These are phyloP conservation scores for Aspergillus indologenus DNA, from an alignment of 495 filamentous ascomycete genomes.

Conservation along the genomic window DNA sequence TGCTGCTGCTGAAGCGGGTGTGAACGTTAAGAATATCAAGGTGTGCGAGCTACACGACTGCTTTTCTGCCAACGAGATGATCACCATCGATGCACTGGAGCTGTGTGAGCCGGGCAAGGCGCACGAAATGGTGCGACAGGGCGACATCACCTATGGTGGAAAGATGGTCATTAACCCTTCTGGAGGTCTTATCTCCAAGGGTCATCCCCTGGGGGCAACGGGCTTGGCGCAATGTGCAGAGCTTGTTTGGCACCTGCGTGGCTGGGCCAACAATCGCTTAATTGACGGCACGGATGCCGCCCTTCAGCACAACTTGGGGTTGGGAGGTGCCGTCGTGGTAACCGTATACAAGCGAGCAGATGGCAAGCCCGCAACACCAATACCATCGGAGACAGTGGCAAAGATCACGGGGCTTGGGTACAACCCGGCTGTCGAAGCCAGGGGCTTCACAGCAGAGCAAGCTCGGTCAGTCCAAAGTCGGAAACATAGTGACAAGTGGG, in stretches of 20 bases:
- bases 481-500: conserved; percentile 65
- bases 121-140: conserved; percentile 83
- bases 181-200: conserved; percentile 92
- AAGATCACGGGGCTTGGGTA: conserved; percentile 72
- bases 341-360: conserved; percentile 90
- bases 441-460: conserved; percentile 77
- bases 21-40: conserved; percentile 66
- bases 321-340: conserved; percentile 88
- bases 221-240: conserved; percentile 95
- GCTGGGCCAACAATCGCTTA: conserved; percentile 90
- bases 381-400: conserved; percentile 58
- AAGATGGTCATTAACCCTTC: conserved; percentile 88
- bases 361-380: conserved; percentile 54
- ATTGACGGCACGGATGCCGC: conserved; percentile 65
- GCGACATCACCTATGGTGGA: conserved; percentile 91
- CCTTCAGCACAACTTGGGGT: conserved; percentile 90
- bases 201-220: conserved; percentile 89
- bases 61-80: conserved; percentile 94
- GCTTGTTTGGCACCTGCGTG: conserved; percentile 91
- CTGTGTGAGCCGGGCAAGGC: conserved; percentile 78
- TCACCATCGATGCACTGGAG: conserved; percentile 81
- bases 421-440: conserved; percentile 88
- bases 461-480: conserved; percentile 68
- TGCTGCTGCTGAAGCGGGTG: conserved; percentile 72
- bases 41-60: conserved; percentile 96